Conservation (phyloP, 371 early-diverging fungal species). For the Smittium culicis region DNA sequence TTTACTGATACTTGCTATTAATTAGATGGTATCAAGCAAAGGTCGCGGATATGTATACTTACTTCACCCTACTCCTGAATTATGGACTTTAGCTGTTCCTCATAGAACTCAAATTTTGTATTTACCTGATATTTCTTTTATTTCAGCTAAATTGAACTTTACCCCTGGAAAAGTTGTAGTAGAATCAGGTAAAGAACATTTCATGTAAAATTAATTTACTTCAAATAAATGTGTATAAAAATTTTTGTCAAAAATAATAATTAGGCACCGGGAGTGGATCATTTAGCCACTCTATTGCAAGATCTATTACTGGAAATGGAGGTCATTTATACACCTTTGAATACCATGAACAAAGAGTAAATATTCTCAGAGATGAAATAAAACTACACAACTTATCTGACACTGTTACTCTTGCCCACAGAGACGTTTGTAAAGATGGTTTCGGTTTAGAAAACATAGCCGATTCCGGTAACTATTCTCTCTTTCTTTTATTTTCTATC, state of each 20-base stretch:
- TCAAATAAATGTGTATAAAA: not conserved
- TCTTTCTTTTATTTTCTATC: not conserved
- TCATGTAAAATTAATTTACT: no score
- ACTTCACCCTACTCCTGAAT: constrained; percentile 84
- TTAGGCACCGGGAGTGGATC: constrained; percentile 88
- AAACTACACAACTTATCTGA: constrained; percentile 53
- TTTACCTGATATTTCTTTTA: constrained; percentile 79
- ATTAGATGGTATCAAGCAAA: constrained; percentile 49
- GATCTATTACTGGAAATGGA: constrained; percentile 59
- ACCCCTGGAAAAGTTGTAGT: constrained; percentile 73
- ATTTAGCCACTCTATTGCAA: constrained; percentile 83
- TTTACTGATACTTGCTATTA: not conserved
- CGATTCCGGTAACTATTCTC: constrained; percentile 43
- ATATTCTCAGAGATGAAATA: constrained; percentile 60
- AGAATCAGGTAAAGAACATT: constrained; percentile 54
- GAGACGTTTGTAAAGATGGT: constrained; percentile 86
- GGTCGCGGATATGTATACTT: constrained; percentile 73
- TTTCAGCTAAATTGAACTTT: constrained; percentile 61
- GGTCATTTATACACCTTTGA: constrained; percentile 89
- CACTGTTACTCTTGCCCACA: constrained; percentile 48
- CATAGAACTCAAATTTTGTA: constrained; percentile 95
- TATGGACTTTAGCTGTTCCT: constrained; percentile 83
- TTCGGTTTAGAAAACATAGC: constrained; percentile 59
- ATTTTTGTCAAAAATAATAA: not conserved
- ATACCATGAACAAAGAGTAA: constrained; percentile 70